These are phyloP conservation scores for Chiua virens DNA, from an alignment of 768 basidiomycete genomes.

Conservation along the genomic window DNA sequence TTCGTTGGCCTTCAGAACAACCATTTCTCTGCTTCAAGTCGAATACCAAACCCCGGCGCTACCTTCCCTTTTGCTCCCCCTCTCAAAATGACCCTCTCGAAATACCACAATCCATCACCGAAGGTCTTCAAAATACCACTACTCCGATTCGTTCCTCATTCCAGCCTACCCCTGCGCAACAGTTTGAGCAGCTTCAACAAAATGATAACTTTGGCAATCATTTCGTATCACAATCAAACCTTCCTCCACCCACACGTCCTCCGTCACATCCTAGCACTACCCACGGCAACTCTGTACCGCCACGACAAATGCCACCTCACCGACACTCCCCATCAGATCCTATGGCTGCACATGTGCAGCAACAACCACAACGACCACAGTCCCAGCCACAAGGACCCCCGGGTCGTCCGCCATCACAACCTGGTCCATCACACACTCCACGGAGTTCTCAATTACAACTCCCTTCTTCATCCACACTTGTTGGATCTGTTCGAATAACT, in stretches of 20 bases:
- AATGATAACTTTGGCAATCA: conserved; percentile 32
- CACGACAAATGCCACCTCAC: conserved; percentile 35
- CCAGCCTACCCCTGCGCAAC: conserved; percentile 63
- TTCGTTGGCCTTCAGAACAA: conserved; percentile 44
- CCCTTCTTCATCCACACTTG: conserved; percentile 25
- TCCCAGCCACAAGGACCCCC: conserved; percentile 57
- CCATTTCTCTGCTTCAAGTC: conserved; percentile 34
- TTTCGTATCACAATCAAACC: conserved; percentile 40
- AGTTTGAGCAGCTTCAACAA: conserved; percentile 56
- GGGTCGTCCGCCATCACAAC: conserved; percentile 51
- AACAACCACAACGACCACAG: conserved; percentile 52
- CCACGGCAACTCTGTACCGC: conserved; percentile 31
- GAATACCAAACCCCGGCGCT: conserved; percentile 34
- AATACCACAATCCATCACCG: conserved; percentile 42
- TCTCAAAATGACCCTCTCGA: conserved; percentile 51
- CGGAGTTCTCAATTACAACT: conserved; percentile 38
- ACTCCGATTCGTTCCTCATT: conserved; percentile 41
- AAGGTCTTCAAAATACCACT: conserved; percentile 39
- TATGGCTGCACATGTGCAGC: conserved; percentile 37
- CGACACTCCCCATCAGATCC: conserved; percentile 52
- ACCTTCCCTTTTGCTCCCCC: conserved; percentile 47
- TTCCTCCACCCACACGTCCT: conserved; percentile 41
- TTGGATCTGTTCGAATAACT: conserved; percentile 33
- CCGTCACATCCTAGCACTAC: conserved; percentile 41
- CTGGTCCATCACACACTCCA: conserved; percentile 50